Conservation (phyloP, 106 monocot genomes). For the Acorus gramineus region DNA sequence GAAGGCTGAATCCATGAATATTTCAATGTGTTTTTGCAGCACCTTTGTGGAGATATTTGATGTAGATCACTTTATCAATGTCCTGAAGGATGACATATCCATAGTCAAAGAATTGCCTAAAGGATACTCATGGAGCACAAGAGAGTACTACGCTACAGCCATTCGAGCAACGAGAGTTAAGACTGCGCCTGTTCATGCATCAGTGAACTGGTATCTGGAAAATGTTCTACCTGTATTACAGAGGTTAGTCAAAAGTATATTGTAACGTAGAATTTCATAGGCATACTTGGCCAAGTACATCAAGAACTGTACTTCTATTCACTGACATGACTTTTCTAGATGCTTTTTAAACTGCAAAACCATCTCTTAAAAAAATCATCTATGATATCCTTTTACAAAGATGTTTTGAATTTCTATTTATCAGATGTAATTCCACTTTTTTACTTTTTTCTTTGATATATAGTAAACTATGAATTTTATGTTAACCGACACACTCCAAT, state of each 20-base stretch:
- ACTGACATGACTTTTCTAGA: too few species aligned
- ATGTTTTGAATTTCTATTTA: too few species aligned
- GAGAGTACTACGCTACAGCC: constrained; percentile 78
- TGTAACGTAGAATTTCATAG: too few species aligned
- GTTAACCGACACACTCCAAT: too few species aligned
- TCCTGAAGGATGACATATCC: constrained; percentile 62
- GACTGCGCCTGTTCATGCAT: constrained; percentile 86
- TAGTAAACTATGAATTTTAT: too few species aligned
- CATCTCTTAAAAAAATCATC: too few species aligned
- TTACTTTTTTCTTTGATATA: too few species aligned
- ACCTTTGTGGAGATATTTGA: constrained; percentile 84
- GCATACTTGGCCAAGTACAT: too few species aligned
- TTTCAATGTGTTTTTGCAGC: constrained; percentile 32
- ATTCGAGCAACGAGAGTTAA: constrained; percentile 85
- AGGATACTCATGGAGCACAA: constrained; percentile 90
- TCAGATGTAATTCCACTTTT: too few species aligned
- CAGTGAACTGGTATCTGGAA: constrained; percentile 78
- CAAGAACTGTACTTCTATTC: too few species aligned
- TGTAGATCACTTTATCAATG: constrained; percentile 74
- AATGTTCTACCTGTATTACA: constrained; percentile 75
- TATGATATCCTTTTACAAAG: too few species aligned
- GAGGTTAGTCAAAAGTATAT: constrained; percentile 36
- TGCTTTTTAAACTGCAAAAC: too few species aligned
- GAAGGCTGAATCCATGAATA: background rate
- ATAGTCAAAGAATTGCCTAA: constrained; percentile 58